These are phyloP conservation scores for Papiliotrema terrestris DNA, from an alignment of 1,284 basidiomycete species.

Conservation along the genomic window DNA sequence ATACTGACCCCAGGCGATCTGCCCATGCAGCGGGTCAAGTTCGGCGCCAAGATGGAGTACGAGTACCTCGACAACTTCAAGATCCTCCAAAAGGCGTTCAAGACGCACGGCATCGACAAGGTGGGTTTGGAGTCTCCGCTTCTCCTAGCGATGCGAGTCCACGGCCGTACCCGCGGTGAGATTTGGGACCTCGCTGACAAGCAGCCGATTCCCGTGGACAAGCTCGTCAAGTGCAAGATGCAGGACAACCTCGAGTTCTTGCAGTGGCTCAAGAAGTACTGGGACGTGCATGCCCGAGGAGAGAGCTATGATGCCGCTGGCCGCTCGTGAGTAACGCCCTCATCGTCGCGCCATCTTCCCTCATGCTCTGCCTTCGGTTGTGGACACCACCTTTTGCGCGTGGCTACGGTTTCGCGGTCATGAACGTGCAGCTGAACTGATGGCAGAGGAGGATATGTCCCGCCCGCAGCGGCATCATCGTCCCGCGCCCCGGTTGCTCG, in stretches of 20 bases:
- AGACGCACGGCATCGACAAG: constrained; percentile 87
- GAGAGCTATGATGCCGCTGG: constrained; percentile 83
- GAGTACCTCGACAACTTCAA: constrained; percentile 95
- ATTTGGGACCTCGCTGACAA: background rate
- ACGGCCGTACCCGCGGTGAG: background rate
- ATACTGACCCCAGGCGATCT: constrained; percentile 61
- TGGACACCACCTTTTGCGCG: too few relatives aligned
- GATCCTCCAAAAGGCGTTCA: constrained; percentile 85
- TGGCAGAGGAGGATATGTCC: constrained; percentile 7
- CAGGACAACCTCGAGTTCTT: constrained; percentile 99
- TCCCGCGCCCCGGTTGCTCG: constrained; percentile 2
- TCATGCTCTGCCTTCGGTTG: background rate
- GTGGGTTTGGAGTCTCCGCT: constrained; percentile 51
- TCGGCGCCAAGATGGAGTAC: constrained; percentile 92
- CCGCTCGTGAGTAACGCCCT: constrained; percentile 35
- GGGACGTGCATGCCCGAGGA: constrained; percentile 88
- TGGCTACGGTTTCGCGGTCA: too few relatives aligned
- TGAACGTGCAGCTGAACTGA: background rate
- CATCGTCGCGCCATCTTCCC: background rate
- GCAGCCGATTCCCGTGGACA: constrained; percentile 90
- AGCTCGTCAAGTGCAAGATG: constrained; percentile 95
- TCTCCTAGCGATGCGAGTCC: too few relatives aligned
- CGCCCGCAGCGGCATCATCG: constrained; percentile 1
- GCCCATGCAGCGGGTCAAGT: constrained; percentile 83
- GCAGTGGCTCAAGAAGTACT: constrained; percentile 95